Conservation (phyloP, 2,329 filamentous ascomycete genomes). For the Elsinoe batatas region DNA sequence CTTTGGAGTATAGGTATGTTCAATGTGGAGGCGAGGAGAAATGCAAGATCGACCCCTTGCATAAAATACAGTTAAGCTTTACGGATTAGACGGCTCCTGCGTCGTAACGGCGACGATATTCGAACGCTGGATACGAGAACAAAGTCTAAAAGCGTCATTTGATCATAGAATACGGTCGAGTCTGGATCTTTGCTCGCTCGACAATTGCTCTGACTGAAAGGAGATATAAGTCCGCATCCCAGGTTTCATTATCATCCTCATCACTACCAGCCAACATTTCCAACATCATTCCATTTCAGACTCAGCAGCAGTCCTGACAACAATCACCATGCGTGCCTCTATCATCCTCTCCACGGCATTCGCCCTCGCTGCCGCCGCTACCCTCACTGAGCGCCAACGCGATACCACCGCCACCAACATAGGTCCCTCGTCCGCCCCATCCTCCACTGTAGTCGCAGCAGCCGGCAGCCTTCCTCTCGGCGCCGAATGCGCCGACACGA, state of each 20-base stretch:
- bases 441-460: conserved; percentile 15
- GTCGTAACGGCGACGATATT: neutral
- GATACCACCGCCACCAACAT: conserved; percentile 4
- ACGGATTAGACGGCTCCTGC: conserved; percentile 2
- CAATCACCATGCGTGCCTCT: conserved; percentile 16
- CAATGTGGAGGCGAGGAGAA: neutral
- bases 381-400: neutral
- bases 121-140: neutral
- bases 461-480: conserved; percentile 19
- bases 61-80: conserved; percentile 6
- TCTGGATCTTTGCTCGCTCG: neutral
- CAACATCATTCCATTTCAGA: neutral
- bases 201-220: neutral
- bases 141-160: conserved; percentile 1
- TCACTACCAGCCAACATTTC: neutral
- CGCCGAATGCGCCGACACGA: conserved; percentile 15
- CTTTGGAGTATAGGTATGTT: too few relatives aligned
- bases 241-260: neutral
- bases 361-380: conserved; percentile 13
- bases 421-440: conserved; percentile 5
- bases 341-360: conserved; percentile 16
- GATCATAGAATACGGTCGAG: neutral
- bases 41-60: neutral
- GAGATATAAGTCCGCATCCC: neutral
- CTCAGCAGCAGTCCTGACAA: neutral